A percentile compares a stretch with the other conserved stretches of the same genome.
Conservation (phyloP, 352 stramenopile genomes). For the Phytopythium aichiense region DNA sequence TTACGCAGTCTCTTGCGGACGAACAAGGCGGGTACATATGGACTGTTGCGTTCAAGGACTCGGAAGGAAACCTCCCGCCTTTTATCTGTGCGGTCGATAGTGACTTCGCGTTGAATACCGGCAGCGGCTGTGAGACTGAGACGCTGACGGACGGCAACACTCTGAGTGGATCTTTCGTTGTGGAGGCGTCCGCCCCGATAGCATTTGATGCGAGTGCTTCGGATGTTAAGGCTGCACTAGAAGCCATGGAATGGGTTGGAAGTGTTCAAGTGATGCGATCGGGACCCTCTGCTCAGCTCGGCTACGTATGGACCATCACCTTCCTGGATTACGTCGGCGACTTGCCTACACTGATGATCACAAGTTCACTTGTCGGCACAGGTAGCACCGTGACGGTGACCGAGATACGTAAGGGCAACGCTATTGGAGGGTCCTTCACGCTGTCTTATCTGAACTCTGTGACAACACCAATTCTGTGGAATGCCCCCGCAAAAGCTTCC, state of each 20-base stretch:
- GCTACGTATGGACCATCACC: constrained; percentile 74
- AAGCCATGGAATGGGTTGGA: constrained; percentile 60
- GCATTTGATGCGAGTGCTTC: constrained; percentile 44
- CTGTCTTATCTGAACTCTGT: constrained; percentile 38
- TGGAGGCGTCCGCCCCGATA: constrained; percentile 60
- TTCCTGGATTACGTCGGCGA: constrained; percentile 74
- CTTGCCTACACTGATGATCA: constrained; percentile 47
- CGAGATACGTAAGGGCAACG: constrained; percentile 72
- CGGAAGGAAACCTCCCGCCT: constrained; percentile 57
- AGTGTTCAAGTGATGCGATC: constrained; percentile 55
- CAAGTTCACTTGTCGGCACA: constrained; percentile 61
- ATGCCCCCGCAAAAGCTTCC: constrained; percentile 31
- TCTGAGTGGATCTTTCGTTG: constrained; percentile 61
- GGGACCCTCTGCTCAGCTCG: constrained; percentile 42
- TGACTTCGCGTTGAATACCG: constrained; percentile 23
- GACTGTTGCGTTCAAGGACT: constrained; percentile 72
- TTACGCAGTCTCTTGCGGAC: constrained; percentile 58
- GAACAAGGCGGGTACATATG: constrained; percentile 68
- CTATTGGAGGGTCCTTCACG: constrained; percentile 55
- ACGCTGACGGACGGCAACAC: constrained; percentile 76
- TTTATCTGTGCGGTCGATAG: constrained; percentile 65
- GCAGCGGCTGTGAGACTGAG: constrained; percentile 40
- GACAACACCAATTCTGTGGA: constrained; percentile 42
- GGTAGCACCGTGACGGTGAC: constrained; percentile 48
- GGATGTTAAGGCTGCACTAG: constrained; percentile 40